These are phyloP conservation scores for Zoysia pacifica DNA, from an alignment of 176 grass and related monocot genomes.

Conservation along the genomic window DNA sequence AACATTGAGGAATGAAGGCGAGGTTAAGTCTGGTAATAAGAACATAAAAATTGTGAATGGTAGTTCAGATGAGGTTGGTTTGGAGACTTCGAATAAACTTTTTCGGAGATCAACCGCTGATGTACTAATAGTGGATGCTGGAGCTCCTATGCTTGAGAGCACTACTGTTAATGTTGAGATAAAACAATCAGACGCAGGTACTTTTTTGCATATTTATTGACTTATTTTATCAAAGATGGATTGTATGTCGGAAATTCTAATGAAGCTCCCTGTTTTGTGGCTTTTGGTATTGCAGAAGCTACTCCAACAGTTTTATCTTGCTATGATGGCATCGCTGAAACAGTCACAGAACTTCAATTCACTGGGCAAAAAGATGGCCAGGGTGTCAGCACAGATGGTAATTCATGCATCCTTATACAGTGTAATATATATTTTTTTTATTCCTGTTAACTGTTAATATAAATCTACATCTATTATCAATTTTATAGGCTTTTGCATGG, in stretches of 20 bases:
- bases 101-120: not conserved
- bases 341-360: not conserved
- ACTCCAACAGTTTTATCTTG: not conserved
- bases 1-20: not conserved
- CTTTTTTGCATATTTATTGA: not conserved
- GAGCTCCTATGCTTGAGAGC: not conserved
- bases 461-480: not conserved
- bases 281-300: not conserved
- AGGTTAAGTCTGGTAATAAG: not conserved
- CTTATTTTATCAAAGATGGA: not conserved
- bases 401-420: not conserved
- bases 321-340: not conserved
- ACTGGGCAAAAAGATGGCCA: not conserved
- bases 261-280: not conserved
- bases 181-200: slow-evolving; percentile 22
- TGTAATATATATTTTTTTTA: not conserved
- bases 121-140: not conserved
- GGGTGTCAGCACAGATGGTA: not conserved
- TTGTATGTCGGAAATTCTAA: not conserved
- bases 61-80: slow-evolving; percentile 1
- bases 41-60: not conserved
- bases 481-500: not conserved
- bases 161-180: not conserved
- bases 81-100: not conserved
- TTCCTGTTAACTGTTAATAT: not conserved